These are phyloP conservation scores for Phytophthora multivora DNA, from an alignment of 352 stramenopile genomes.

Conservation along the genomic window DNA sequence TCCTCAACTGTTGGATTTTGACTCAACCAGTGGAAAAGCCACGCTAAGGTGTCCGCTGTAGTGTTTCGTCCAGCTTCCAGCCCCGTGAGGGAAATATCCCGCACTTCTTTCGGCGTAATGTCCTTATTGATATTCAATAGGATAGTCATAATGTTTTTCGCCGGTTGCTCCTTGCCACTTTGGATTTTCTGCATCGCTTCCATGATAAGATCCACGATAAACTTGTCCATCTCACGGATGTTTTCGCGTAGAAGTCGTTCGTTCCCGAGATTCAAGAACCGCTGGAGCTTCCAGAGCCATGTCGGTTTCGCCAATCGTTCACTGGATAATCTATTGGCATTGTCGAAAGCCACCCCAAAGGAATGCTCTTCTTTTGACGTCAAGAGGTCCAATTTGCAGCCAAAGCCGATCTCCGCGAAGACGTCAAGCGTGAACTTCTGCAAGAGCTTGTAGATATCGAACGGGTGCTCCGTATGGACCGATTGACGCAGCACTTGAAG, in stretches of 20 bases:
- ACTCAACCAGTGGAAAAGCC: slow-evolving; percentile 54
- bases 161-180: neutral
- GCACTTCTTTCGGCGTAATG: slow-evolving; percentile 29
- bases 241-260: slow-evolving; percentile 28
- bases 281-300: slow-evolving; percentile 43
- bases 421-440: slow-evolving; percentile 50
- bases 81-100: slow-evolving; percentile 57
- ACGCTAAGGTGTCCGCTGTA: slow-evolving; percentile 49
- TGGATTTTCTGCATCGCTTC: slow-evolving; percentile 1
- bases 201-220: slow-evolving; percentile 10
- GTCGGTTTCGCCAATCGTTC: slow-evolving; percentile 24
- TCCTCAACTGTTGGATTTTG: slow-evolving; percentile 41
- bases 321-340: slow-evolving; percentile 19
- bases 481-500: slow-evolving; percentile 5
- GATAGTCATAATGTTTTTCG: slow-evolving; percentile 17
- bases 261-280: slow-evolving; percentile 27
- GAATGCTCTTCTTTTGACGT: slow-evolving; percentile 29
- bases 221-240: slow-evolving; percentile 17
- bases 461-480: neutral
- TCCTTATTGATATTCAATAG: slow-evolving; percentile 4
- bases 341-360: slow-evolving; percentile 50
- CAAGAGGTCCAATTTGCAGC: slow-evolving; percentile 38
- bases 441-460: slow-evolving; percentile 30
- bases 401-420: slow-evolving; percentile 64
- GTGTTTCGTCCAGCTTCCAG: slow-evolving; percentile 66